Base-by-base conservation (phyloP, 2,329 filamentous ascomycete genomes). In the Cladosporium cucumerinum region DNA sequence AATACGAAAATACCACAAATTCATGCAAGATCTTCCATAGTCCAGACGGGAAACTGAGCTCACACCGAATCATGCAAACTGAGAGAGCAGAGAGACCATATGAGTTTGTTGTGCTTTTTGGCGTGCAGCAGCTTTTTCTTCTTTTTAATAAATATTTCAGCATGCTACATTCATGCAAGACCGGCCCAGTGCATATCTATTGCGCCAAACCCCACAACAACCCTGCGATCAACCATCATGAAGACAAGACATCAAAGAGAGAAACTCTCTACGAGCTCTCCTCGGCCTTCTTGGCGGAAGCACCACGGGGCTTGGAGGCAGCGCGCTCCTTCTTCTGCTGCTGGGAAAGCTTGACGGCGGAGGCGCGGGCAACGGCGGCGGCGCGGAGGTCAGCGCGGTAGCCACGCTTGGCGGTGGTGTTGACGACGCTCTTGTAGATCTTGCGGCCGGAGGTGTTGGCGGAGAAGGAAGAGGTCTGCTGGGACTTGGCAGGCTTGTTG, bases 371-470 rank as follows among this genome's bases (percentile, higher is more conserved):
- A 76, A 98, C 89, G 74, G 94, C 93, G 75, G 82, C 80, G 68
- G 77, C 74, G 72, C 81, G 78, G 68, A 84, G 77, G 73, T 84
- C 82, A 52, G 78, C 70, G 68, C 82, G 91, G 89, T 98, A 99
- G 78, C 89, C 87, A 78, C 86, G 86, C 87, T 92, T 93, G 80
- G 92, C 90, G 74, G 89, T 87, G 79, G 85, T 84, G 84, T 87
- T 90, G 82, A 93, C 93, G 79, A 98, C 87, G 75, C 86, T 86
- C 84, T 90, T 91, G 89, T 93, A 98, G 83, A 90, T 89, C 87
- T 93, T 95, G 84, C 91, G 89, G 78, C 85, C 87, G 73, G 89
- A 85, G 82, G 90, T 90, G 81, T 86, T 86, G 77, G 87, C 83
- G 77, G 86, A 84, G 85, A 90, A 91, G 78, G 85, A 87, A 75